Conservation (phyloP, 192 early-diverging fungal genomes). For the Pecoramyces ruminantium region DNA sequence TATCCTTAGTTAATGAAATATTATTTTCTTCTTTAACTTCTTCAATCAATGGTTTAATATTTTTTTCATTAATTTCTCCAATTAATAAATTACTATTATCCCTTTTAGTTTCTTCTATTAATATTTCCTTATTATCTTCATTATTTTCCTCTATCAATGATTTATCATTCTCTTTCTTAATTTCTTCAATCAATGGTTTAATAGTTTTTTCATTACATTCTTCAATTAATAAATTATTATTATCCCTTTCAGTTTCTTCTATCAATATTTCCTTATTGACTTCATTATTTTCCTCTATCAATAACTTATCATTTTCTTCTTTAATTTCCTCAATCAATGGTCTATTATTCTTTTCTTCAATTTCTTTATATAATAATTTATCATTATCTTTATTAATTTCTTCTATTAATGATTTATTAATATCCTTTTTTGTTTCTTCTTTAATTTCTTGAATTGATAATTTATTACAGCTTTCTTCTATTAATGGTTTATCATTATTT, state of each 20-base stretch:
- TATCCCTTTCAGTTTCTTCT: background rate
- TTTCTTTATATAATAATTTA: no score
- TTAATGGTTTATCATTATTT: background rate
- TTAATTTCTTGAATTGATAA: no score
- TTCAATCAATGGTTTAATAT: background rate
- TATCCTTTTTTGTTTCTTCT: no score
- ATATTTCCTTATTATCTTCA: background rate
- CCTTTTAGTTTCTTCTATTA: background rate
- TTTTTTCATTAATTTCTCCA: background rate
- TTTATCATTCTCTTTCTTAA: background rate
- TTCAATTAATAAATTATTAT: no score
- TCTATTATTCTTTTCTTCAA: no score
- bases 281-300: background rate
- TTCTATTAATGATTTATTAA: no score
- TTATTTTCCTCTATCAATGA: background rate
- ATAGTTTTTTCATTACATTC: no score
- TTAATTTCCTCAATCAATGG: background rate
- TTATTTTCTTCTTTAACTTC: background rate
- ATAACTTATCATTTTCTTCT: background rate
- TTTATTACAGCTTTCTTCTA: no score
- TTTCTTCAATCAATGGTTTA: no score
- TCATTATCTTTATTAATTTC: background rate
- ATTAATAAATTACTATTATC: background rate
- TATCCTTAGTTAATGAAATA: no score
- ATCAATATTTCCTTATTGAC: background rate